phyloP scores from a whole-genome alignment of 2,329 filamentous ascomycete species.

The Cadophora sp. region DNA sequence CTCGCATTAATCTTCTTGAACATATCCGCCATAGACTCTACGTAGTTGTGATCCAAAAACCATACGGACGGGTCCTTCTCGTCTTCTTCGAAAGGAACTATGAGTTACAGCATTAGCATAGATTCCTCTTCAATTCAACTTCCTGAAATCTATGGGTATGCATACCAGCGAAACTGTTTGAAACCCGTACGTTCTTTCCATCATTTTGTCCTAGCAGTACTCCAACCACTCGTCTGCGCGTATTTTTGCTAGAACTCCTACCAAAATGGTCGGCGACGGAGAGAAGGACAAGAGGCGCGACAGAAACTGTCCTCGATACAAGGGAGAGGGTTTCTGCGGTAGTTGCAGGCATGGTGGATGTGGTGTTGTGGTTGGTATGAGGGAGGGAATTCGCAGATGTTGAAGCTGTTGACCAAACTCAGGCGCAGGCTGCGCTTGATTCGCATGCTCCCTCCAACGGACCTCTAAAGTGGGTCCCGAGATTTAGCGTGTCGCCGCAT shows the following conservation, averaged over 20 bases:
- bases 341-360: slow-evolving; percentile 83
- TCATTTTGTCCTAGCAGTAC: slow-evolving; percentile 95
- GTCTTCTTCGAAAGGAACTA: slow-evolving; percentile 98
- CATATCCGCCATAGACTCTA: slow-evolving; percentile 99
- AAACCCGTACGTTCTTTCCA: slow-evolving; percentile 94
- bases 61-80: slow-evolving; percentile 98
- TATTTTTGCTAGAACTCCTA: slow-evolving; percentile 81
- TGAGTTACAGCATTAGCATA: slow-evolving; percentile 37
- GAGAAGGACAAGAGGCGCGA: slow-evolving; percentile 96
- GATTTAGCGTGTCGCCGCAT: slow-evolving; percentile 6
- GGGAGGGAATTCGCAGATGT: slow-evolving; percentile 26
- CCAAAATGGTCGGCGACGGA: slow-evolving; percentile 99
- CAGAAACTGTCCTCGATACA: slow-evolving; percentile 92
- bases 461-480: slow-evolving; percentile 19
- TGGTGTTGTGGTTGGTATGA: slow-evolving; percentile 23
- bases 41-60: slow-evolving; percentile 99
- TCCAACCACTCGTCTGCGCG: slow-evolving; percentile 86
- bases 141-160: not conserved
- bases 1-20: slow-evolving; percentile 99
- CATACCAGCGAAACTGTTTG: slow-evolving; percentile 97
- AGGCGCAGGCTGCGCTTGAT: not conserved
- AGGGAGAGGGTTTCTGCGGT: slow-evolving; percentile 96
- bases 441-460: too few species aligned
- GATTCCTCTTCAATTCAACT: not conserved
- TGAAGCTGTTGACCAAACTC: slow-evolving; percentile 36